Conservation (phyloP, 2,329 filamentous ascomycete genomes). For the Fusarium sterilihyphosum region DNA sequence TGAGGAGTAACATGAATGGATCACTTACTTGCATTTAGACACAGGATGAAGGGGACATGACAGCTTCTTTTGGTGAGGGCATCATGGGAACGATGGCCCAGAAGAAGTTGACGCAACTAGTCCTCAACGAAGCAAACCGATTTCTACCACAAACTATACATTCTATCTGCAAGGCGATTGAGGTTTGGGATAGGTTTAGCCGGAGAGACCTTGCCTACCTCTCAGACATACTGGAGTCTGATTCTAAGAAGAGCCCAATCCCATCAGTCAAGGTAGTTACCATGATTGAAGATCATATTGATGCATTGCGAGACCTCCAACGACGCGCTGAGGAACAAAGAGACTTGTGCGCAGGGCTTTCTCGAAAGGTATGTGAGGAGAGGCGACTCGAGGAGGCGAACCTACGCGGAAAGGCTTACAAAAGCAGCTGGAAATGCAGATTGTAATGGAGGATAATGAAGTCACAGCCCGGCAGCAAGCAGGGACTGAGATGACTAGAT, state of each 20-base stretch:
- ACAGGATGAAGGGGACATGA: neutral
- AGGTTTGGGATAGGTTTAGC: neutral
- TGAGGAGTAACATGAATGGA: accelerated
- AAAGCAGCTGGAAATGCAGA: conserved; percentile 1
- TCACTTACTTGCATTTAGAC: neutral
- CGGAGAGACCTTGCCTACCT: neutral
- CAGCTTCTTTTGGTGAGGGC: accelerated
- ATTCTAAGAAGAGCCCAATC: neutral
- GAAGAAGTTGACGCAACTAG: neutral
- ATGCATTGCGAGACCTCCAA: neutral
- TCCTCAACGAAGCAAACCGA: neutral
- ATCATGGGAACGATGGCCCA: neutral
- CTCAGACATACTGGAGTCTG: neutral
- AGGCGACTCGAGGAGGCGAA: neutral
- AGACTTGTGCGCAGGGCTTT: neutral
- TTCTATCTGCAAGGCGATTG: neutral
- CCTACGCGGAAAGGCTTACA: neutral
- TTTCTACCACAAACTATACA: neutral
- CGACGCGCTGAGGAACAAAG: neutral
- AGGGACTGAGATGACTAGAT: neutral
- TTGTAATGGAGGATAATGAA: conserved; percentile 2
- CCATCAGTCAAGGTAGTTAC: neutral
- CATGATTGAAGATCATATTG: neutral
- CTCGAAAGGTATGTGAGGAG: neutral
- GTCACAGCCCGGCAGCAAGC: neutral